Evolutionary conservation across 345 rosid genomes (phyloP), one percentile per base, ranked within the genome.

Genomic region (Aurinia saxatilis): DNA sequence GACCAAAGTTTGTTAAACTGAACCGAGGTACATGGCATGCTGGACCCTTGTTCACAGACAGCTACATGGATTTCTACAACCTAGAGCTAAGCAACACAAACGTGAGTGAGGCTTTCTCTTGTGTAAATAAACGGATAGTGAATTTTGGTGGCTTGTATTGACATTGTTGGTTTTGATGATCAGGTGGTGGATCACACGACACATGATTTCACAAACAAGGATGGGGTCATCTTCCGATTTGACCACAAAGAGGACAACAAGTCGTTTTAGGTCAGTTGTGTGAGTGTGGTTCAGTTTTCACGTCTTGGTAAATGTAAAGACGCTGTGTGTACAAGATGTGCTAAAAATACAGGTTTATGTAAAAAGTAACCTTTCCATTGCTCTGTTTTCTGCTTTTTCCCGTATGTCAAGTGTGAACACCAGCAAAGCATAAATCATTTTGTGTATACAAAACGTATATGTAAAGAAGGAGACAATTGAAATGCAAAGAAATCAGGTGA

Each of bases 11-110:
- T 62, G 57, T 89, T 36, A 89, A 88, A 48, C 83, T 86, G 9
- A 69, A 85, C 48, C 34, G 27, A 0, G 96, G 98, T 50, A 89
- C 96, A 0, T 92, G 98, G 96, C 96, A 92, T 18, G 93, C 77
- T 0, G 98, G 96, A 33, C 96, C 96, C 1, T 41, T 92, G 66
- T 86, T 88, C 17, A 50, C 8, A 55, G 83, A 70, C 0, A 75
- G 67, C 6, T 11, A 47, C 14, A 81, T 86, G 95, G 87, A 82
- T 62, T 88, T 92, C 76, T 92, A 84, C 82, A 88, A 88, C 67
- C 47, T 92, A 34, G 98, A 88, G 75, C 70, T 92, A 33, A 86
- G 81, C 76, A 62, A 92, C 58, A 88, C 96, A 50, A 83, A 86
- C 60, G 98, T 88, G 68, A 86, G 86, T 67, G 14, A 12, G 33